phyloP scores from a whole-genome alignment of 1,284 basidiomycete genomes.

The Athelia sp. region DNA sequence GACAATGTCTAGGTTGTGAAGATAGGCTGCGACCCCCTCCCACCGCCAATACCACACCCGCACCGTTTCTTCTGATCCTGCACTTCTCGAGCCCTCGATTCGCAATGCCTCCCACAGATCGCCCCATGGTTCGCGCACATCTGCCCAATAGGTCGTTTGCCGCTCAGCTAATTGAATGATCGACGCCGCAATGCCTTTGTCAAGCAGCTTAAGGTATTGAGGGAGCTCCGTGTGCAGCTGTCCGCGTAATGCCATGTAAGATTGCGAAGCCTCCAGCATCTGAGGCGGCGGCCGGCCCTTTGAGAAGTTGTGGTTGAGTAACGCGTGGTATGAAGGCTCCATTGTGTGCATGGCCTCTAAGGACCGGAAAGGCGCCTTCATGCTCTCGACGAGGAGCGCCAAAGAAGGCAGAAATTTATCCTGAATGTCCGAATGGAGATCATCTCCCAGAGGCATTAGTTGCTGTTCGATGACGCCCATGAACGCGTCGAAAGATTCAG shows the following conservation, averaged over 20 bases:
- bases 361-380: slow-evolving; percentile 57
- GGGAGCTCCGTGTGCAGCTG: slow-evolving; percentile 69
- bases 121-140: slow-evolving; percentile 57
- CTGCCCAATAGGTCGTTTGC: slow-evolving; percentile 55
- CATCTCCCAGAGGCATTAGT: slow-evolving; percentile 46
- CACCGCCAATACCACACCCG: slow-evolving; percentile 65
- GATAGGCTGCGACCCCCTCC: slow-evolving; percentile 52
- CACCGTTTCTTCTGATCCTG: slow-evolving; percentile 57
- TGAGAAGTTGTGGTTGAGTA: slow-evolving; percentile 54
- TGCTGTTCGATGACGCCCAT: slow-evolving; percentile 48
- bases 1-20: slow-evolving; percentile 41
- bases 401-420: slow-evolving; percentile 52
- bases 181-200: slow-evolving; percentile 48
- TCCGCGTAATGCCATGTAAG: slow-evolving; percentile 67
- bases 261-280: slow-evolving; percentile 63
- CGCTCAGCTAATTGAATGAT: slow-evolving; percentile 46
- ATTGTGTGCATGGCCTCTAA: slow-evolving; percentile 65
- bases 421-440: slow-evolving; percentile 46
- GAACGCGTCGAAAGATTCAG: slow-evolving; percentile 75
- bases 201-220: slow-evolving; percentile 47
- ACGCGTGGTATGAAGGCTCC: slow-evolving; percentile 61
- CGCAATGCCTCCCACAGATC: slow-evolving; percentile 73
- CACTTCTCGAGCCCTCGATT: slow-evolving; percentile 68
- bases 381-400: slow-evolving; percentile 46
- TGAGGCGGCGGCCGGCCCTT: slow-evolving; percentile 59